These are phyloP conservation scores for Physcomitrium patens DNA, from an alignment of 225 moss, liverwort and hornwort species.

Conservation along the genomic window DNA sequence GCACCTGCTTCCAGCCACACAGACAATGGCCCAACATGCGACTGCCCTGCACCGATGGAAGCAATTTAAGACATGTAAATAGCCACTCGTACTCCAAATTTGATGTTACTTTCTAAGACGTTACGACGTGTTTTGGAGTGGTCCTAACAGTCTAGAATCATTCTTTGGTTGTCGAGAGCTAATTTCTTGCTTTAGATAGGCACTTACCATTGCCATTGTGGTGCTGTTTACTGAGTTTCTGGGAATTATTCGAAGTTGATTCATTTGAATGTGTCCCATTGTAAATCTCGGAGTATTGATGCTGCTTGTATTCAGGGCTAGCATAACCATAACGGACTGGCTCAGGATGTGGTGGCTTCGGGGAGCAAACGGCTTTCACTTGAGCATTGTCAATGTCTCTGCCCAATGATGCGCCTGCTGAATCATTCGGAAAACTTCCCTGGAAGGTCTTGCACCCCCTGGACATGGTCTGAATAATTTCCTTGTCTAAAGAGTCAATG, in stretches of 20 bases:
- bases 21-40: slow-evolving; percentile 26
- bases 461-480: slow-evolving; percentile 52
- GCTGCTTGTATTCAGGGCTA: slow-evolving; percentile 32
- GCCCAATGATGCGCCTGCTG: slow-evolving; percentile 35
- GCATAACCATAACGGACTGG: slow-evolving; percentile 21
- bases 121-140: background rate
- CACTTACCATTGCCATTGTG: slow-evolving; percentile 40
- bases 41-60: slow-evolving; percentile 44
- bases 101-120: background rate
- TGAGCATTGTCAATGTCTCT: slow-evolving; percentile 25
- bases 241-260: slow-evolving; percentile 24
- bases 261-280: slow-evolving; percentile 37
- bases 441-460: slow-evolving; percentile 38
- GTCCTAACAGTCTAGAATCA: background rate
- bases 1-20: slow-evolving; percentile 41
- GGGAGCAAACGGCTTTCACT: slow-evolving; percentile 51
- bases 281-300: slow-evolving; percentile 11
- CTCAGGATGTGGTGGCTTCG: slow-evolving; percentile 32
- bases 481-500: slow-evolving; percentile 55
- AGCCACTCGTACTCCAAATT: background rate
- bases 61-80: slow-evolving; percentile 12
- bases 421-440: slow-evolving; percentile 37
- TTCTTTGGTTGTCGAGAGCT: background rate
- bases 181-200: background rate
- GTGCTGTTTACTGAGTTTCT: slow-evolving; percentile 30